Percentiles rank a stretch among this genome's conserved stretches.
These are phyloP conservation scores for Alloteropsis semialata DNA, from an alignment of 176 grass and related monocot genomes.

Conservation along the genomic window DNA sequence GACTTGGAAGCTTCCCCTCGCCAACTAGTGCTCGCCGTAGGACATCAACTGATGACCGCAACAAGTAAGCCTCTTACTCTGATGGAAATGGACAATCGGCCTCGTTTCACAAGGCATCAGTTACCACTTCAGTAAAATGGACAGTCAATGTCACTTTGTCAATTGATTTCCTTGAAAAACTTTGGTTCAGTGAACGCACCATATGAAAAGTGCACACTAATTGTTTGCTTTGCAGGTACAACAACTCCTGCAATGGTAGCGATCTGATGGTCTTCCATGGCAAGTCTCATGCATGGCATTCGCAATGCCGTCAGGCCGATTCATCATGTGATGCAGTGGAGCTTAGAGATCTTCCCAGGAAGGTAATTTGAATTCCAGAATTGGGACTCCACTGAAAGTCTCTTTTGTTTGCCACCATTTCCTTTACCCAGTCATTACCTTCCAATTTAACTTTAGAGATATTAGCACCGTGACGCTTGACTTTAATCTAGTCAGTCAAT, in stretches of 20 bases:
- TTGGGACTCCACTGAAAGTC: not conserved
- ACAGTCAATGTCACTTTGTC: not conserved
- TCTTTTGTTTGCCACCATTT: not conserved
- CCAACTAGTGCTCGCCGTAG: conserved; percentile 26
- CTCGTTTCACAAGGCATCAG: not conserved
- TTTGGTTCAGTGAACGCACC: not conserved
- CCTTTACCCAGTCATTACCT: not conserved
- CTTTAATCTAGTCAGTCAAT: conserved; percentile 18
- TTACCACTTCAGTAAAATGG: not conserved
- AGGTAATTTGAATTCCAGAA: conserved; percentile 43
- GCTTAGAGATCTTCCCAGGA: conserved; percentile 58
- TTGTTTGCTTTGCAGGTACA: conserved; percentile 1
- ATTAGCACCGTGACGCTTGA: not conserved
- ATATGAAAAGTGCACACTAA: not conserved
- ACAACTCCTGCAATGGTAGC: conserved; percentile 6
- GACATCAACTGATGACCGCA: conserved; percentile 27
- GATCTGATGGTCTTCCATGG: conserved; percentile 20
- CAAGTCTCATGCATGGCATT: conserved; percentile 26
- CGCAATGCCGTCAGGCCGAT: conserved; percentile 21
- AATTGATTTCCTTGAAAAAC: not conserved
- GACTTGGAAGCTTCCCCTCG: conserved; percentile 61
- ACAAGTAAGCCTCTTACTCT: conserved; percentile 42
- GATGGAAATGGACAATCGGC: not conserved
- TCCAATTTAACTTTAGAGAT: no score
- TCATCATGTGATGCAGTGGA: conserved; percentile 50